phyloP scores from a whole-genome alignment of 2,329 filamentous ascomycete species.

The Cordyceps fumosorosea region DNA sequence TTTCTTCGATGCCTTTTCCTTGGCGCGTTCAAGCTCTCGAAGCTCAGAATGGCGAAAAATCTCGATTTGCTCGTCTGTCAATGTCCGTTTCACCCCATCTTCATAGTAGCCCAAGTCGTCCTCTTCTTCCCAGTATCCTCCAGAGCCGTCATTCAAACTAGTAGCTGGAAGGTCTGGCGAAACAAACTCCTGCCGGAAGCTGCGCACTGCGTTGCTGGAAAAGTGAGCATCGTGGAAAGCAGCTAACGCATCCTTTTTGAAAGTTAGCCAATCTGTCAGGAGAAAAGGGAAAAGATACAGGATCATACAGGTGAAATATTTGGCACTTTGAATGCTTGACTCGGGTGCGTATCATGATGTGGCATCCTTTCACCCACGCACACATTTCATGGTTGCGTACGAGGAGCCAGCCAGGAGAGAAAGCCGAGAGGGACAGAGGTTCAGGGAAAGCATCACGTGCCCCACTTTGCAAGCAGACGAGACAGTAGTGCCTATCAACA shows the following conservation, averaged over 20 bases:
- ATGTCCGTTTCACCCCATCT: constrained; percentile 79
- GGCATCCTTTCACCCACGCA: constrained; percentile 3
- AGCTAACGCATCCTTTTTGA: constrained; percentile 49
- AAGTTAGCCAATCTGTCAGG: constrained; percentile 15
- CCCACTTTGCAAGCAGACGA: not conserved
- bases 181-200: constrained; percentile 42
- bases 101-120: constrained; percentile 76
- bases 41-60: constrained; percentile 90
- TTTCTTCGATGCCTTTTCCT: constrained; percentile 25
- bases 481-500: not conserved
- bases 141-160: constrained; percentile 23
- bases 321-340: not conserved
- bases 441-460: constrained; percentile 6
- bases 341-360: not conserved
- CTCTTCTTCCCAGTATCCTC: constrained; percentile 36
- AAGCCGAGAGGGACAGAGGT: not conserved
- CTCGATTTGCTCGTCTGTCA: constrained; percentile 85
- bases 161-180: constrained; percentile 22
- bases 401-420: not conserved
- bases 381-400: not conserved
- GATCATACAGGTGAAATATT: constrained; percentile 5
- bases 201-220: constrained; percentile 35
- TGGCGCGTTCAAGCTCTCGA: constrained; percentile 57
- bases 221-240: constrained; percentile 58
- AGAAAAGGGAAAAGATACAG: not conserved